Evolutionary conservation across 192 early-diverging fungal genomes (phyloP), one percentile per base, ranked within the genome.

Genomic region (Backusella tuberculispora): DNA sequence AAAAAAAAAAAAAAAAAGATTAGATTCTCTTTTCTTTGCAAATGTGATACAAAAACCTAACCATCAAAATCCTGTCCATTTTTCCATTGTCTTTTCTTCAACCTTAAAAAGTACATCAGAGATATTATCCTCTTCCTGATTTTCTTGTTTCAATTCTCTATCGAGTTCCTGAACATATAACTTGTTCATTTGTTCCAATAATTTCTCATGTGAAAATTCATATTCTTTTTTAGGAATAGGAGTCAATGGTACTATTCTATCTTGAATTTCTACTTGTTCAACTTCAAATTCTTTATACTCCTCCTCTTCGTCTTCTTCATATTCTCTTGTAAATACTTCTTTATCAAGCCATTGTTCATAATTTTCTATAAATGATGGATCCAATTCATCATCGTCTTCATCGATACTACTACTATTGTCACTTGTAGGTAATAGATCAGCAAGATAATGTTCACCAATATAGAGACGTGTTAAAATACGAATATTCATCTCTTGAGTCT

Each of bases 281-380:
- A 34, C 29, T 34, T 34, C 29, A 34, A 34, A 34, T 34, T 34
- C 29, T 34, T 34, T 34, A 34, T 34, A 34, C 6, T 72, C 71
- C 10, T 38, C 40, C 4, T 42, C 38, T 12, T 66, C 38, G 1
- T 67, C 37, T 9, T 37, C 48, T 40, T 74, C 63, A 38, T 65
- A 34, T 6, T 50, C n/a, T 44, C 43, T 40, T 17, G 15, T 13
- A 74, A 80, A 87, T 3, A 86, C 86, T 46, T 87, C 87, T 3
- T 81, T 81, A 45, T 86, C 82, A 10, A 89, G 81, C 92, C 92
- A 93, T 65, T 90, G 82, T 71, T 92, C 88, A 70, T 91, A 93
- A 46, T 92, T 90, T 43, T 86, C 82, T 68, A 83, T 81, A 73
- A 93, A 93, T 29, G 77, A 80, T 5, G 82, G 80, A 69, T 93